Evolutionary conservation across 2,329 filamentous ascomycete genomes (phyloP), one percentile per base, ranked within the genome.

Genomic region (Talaromyces sp.): DNA sequence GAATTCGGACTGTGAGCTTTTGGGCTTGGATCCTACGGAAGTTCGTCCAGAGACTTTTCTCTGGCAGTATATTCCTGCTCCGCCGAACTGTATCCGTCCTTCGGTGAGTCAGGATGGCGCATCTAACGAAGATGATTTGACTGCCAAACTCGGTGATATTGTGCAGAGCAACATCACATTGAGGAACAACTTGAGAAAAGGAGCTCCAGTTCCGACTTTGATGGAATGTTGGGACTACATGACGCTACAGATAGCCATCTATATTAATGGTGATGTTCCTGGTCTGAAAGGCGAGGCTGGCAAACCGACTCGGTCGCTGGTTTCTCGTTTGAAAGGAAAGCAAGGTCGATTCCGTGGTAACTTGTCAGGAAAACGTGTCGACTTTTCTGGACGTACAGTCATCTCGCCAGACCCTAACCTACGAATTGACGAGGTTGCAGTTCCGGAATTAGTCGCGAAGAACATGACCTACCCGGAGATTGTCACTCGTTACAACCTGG

Each of bases 201-300:
- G 94, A 10, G 91, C 93, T 14, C 88, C 92, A 0, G 85, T 99
- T 2, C 87, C 90, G 69, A 96, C 92, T 0, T 91, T 98, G 64
- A 96, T 98, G 88, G 95, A 99, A 75, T 93, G 97, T 72, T 99
- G 95, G 95, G 95, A 99, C 74, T 98, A 94, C 72, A 82, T 99
- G 67, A 94, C 98, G 74, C 85, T 97, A 9, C 93, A 98, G 73
- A 91, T 98, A 66, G 95, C 94, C 67, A 93, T 98, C 84, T 98
- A 99, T 76, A 94, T 99, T 76, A 98, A 99, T 81, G 97, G 93
- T 68, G 93, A 97, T 71, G 89, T 96, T 2, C 95, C 95, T 0
- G 94, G 94, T 33, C 84, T 99, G n/a, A 92, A 96, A 72, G 89
- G 89, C 13, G 91, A 92, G 9, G 90, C 93, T 66, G 91, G 92